Conservation (phyloP, 495 filamentous ascomycete genomes). For the Aspergillus wentii region DNA sequence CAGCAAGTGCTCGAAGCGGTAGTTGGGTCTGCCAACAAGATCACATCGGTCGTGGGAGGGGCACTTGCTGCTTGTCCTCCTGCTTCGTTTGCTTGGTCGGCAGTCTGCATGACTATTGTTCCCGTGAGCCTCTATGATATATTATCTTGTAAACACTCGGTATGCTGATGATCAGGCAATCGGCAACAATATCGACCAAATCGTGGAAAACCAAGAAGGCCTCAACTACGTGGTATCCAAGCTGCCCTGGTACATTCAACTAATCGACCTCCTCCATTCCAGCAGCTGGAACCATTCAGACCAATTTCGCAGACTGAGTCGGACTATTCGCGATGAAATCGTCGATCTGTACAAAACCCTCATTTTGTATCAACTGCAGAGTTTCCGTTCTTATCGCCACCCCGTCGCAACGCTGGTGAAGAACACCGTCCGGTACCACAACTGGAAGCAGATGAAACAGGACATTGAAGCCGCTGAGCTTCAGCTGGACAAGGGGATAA, state of each 20-base stretch:
- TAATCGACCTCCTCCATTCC: background rate
- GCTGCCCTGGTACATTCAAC: constrained; percentile 1
- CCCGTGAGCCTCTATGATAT: too few relatives aligned
- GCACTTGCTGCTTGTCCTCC: background rate
- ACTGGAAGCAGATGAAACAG: constrained; percentile 3
- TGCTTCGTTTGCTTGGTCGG: constrained; percentile 1
- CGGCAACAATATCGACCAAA: background rate
- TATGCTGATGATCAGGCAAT: too few relatives aligned
- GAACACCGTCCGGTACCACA: background rate
- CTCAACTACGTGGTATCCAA: constrained; percentile 1
- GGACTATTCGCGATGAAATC: background rate
- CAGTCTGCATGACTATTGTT: background rate
- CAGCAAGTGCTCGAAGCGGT: too few relatives aligned
- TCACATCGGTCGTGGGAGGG: background rate
- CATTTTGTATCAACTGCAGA: background rate
- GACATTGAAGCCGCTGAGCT: background rate
- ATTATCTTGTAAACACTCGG: too few relatives aligned
- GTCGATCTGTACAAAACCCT: background rate
- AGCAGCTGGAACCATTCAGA: background rate
- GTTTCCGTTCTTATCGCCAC: background rate
- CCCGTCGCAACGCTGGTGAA: background rate
- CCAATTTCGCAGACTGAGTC: background rate
- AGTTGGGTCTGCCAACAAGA: background rate
- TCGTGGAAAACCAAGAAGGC: background rate
- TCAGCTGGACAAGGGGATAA: too few relatives aligned